Evolutionary conservation across 164 flowering plant genomes (phyloP), one percentile per base, ranked within the genome.

Genomic region (Tetracentron sinense): DNA sequence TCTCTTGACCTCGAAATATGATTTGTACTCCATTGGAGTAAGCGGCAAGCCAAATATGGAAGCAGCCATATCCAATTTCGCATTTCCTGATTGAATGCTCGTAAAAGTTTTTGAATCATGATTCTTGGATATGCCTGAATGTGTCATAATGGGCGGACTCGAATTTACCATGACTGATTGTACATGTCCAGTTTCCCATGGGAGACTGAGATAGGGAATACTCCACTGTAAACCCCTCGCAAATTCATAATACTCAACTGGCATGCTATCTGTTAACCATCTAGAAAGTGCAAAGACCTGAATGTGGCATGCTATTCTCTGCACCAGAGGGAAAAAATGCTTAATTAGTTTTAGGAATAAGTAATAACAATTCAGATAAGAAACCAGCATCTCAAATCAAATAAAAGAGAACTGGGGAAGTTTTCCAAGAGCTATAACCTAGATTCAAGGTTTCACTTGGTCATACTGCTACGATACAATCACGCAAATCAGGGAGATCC

Each of bases 261-360:
- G 98, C 65, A 85, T 54, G 7, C 75, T 74, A 44, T 86, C 88
- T 38, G 83, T 74, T 71, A 94, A 74, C 96, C 96, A 90, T 80
- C 86, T 78, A 25, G 96, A 89, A n/a, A 90, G 69, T 49, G 98
- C 96, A 76, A 89, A 94, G 12, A 90, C 76, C 77, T 94, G 98
- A 73, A 94, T 78, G 77, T 94, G 86, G 74, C 87, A 77, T 29
- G 83, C 85, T 52, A 72, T 82, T 84, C 97, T 87, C 98, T 94
- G 85, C 27, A 62, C 17, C 42, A 64, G 59, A 72, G 17, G 54
- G 7, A 20, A 42, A 38, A 16, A 38, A 38, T 38, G 44, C 5
- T 38, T 10, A 38, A 16, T 38, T 38, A 8, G n/a, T 38, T 1
- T 3, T 10, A 38, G 14, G 4, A 1, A 10, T 38, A 38, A 38